Percentiles rank a stretch among this genome's conserved stretches.
Evolutionary conservation across 306 rosid genomes (phyloP).

Genomic region (Prunus kanzakura): DNA sequence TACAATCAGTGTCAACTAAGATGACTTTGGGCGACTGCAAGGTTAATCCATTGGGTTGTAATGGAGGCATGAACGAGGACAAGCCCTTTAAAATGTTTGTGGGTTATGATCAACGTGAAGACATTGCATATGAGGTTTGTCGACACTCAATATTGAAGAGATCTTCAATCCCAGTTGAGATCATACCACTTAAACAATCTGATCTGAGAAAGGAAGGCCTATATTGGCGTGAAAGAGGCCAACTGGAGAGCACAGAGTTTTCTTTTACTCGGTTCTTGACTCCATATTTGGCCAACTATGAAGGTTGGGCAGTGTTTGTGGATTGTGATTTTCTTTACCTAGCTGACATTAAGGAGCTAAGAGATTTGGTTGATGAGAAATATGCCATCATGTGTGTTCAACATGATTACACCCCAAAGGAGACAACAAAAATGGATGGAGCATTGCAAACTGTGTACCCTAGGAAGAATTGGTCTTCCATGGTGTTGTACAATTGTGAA

Average conservation of each 20-base stretch:
- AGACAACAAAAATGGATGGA: background rate
- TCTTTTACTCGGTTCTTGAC: background rate
- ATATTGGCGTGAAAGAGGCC: background rate
- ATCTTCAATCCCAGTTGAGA: background rate
- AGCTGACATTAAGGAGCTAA: background rate
- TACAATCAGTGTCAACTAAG: background rate
- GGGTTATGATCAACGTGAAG: background rate
- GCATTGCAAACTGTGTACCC: background rate
- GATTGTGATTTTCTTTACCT: background rate
- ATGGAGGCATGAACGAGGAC: background rate
- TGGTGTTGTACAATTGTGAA: background rate
- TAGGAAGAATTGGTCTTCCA: background rate
- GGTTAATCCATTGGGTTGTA: background rate
- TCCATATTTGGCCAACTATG: background rate
- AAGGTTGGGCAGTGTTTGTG: background rate
- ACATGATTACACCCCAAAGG: background rate
- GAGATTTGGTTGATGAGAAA: background rate
- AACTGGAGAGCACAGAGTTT: background rate
- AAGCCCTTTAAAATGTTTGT: background rate
- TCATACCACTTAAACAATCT: background rate
- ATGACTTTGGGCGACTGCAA: background rate
- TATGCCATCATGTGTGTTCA: background rate
- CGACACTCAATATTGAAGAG: background rate
- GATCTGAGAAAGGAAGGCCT: background rate
- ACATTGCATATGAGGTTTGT: background rate